Percentiles rank a stretch among this genome's conserved stretches.
Evolutionary conservation across 192 early-diverging fungal genomes (phyloP).

Genomic region (Backusella mclennaniae): DNA sequence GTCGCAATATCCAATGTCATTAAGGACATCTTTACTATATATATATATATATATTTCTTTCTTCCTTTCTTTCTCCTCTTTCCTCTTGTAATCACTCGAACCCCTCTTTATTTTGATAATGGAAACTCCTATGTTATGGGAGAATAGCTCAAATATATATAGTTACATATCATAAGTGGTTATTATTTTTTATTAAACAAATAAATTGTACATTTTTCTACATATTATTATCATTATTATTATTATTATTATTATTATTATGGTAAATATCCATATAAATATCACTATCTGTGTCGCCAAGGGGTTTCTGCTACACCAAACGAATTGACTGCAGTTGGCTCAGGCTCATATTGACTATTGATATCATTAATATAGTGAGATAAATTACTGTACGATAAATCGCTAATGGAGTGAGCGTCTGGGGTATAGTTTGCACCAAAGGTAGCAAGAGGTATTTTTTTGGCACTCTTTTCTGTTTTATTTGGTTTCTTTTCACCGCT

Average conservation of each 20-base stretch:
- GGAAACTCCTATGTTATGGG: neutral
- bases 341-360: neutral
- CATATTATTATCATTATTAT: neutral
- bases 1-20: conserved; percentile 32
- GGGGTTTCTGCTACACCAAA: neutral
- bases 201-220: conserved; percentile 1
- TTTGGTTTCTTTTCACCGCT: conserved; percentile 1
- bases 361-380: conserved; percentile 3
- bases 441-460: conserved; percentile 7
- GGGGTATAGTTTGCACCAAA: neutral
- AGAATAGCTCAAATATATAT: neutral
- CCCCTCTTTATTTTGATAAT: neutral
- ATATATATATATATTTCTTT: neutral
- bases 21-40: neutral
- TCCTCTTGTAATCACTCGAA: neutral
- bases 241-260: neutral
- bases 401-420: neutral
- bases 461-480: neutral
- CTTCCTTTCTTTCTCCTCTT: neutral
- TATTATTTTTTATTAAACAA: neutral
- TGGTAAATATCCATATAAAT: neutral
- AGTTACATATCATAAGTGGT: neutral
- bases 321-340: neutral
- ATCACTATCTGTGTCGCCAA: neutral
- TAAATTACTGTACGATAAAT: neutral